Conservation (phyloP, 768 basidiomycete genomes). For the Pholiota molesta region DNA sequence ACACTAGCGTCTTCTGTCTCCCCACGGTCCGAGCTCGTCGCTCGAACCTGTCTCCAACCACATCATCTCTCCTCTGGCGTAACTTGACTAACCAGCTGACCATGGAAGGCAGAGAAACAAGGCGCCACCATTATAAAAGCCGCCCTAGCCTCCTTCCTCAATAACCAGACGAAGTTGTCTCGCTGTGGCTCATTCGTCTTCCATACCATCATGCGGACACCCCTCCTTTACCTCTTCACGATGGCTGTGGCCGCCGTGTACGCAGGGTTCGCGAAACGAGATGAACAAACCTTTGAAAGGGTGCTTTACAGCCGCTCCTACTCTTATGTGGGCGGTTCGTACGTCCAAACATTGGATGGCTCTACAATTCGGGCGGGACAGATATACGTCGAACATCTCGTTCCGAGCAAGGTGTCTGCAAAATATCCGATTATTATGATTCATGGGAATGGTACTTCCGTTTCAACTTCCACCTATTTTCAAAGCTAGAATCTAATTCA, state of each 20-base stretch:
- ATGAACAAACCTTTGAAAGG: not conserved
- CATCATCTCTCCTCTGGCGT: too few relatives aligned
- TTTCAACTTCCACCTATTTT: not conserved
- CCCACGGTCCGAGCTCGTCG: too few relatives aligned
- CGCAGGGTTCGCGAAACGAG: not conserved
- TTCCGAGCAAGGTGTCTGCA: conserved; percentile 40
- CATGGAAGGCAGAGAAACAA: too few relatives aligned
- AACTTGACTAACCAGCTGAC: too few relatives aligned
- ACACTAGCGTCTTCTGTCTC: too few relatives aligned
- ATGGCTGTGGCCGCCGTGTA: not conserved
- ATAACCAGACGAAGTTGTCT: not conserved
- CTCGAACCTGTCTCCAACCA: too few relatives aligned
- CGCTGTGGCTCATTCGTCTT: not conserved
- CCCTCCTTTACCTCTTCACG: not conserved
- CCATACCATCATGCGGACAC: not conserved
- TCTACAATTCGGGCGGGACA: conserved; percentile 44
- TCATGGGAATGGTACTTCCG: conserved; percentile 43
- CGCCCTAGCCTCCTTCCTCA: not conserved
- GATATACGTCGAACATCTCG: conserved; percentile 56
- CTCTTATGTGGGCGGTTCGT: conserved; percentile 51
- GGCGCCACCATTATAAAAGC: too few relatives aligned
- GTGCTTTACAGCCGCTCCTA: conserved; percentile 46
- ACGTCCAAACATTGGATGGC: conserved; percentile 33
- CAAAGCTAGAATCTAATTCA: not conserved
- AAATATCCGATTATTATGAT: conserved; percentile 48